A percentile compares a stretch with the other conserved stretches of the same genome.
Evolutionary conservation across 768 basidiomycete species (phyloP).

Genomic region (Suillus placidus): DNA sequence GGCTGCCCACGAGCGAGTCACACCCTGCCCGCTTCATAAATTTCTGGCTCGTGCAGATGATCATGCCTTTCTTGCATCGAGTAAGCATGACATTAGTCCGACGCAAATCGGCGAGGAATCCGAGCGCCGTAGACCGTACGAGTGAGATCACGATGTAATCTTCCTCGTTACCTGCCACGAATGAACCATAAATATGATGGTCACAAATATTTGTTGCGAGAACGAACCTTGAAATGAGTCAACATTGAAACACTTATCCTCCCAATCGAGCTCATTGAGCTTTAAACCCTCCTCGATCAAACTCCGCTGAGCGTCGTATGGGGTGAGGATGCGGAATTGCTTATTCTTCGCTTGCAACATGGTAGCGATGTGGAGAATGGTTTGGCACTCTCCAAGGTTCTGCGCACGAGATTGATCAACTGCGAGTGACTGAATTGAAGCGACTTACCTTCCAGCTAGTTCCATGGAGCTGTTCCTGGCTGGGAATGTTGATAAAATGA

Average conservation of each 20-base stretch:
- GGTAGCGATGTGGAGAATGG: slow-evolving; percentile 57
- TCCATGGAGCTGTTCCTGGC: slow-evolving; percentile 36
- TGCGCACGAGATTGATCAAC: slow-evolving; percentile 27
- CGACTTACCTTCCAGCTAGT: slow-evolving; percentile 44
- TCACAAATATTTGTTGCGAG: slow-evolving; percentile 8
- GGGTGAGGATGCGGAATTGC: slow-evolving; percentile 71
- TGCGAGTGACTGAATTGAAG: slow-evolving; percentile 7
- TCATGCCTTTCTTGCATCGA: slow-evolving; percentile 78
- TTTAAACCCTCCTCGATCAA: slow-evolving; percentile 61
- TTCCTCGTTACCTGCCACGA: slow-evolving; percentile 72
- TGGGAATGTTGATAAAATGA: slow-evolving; percentile 62
- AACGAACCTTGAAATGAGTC: slow-evolving; percentile 77
- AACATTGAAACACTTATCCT: slow-evolving; percentile 74
- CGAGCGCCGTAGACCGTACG: slow-evolving; percentile 62
- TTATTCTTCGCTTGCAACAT: slow-evolving; percentile 54
- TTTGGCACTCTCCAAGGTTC: slow-evolving; percentile 63
- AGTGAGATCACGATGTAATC: slow-evolving; percentile 75
- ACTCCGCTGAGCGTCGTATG: slow-evolving; percentile 75
- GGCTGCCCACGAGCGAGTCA: slow-evolving; percentile 46
- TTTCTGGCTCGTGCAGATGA: slow-evolving; percentile 61
- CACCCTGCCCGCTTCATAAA: slow-evolving; percentile 62
- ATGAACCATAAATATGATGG: slow-evolving; percentile 9
- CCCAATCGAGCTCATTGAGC: slow-evolving; percentile 52
- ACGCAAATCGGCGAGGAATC: slow-evolving; percentile 66
- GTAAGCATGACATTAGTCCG: slow-evolving; percentile 90